Conservation (phyloP, 495 filamentous ascomycete genomes). For the Penicillium cosmopolitanum region DNA sequence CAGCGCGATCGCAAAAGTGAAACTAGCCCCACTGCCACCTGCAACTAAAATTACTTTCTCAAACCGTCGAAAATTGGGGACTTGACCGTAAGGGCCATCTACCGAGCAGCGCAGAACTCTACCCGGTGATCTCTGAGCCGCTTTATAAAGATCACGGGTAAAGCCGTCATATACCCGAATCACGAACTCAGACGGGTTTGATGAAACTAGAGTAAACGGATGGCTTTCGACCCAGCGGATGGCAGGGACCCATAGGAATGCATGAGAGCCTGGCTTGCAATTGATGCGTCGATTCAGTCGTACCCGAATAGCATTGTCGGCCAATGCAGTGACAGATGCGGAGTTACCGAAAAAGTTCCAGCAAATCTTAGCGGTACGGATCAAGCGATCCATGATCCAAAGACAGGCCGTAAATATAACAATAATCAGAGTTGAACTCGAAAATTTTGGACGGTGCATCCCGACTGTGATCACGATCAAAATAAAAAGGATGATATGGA, state of each 20-base stretch:
- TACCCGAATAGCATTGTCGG: conserved; percentile 58
- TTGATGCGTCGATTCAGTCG: conserved; percentile 50
- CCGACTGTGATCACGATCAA: conserved; percentile 54
- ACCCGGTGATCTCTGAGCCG: conserved; percentile 53
- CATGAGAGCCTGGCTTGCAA: conserved; percentile 58
- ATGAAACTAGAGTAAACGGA: conserved; percentile 61
- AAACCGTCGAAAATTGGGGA: conserved; percentile 56
- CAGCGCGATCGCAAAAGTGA: conserved; percentile 36
- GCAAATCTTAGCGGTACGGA: conserved; percentile 47
- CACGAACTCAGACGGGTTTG: conserved; percentile 53
- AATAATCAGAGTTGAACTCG: conserved; percentile 41
- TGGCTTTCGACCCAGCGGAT: conserved; percentile 60
- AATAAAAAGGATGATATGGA: conserved; percentile 57
- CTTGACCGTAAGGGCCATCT: conserved; percentile 61
- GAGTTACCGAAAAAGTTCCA: conserved; percentile 55
- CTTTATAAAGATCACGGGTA: conserved; percentile 55
- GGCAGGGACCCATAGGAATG: conserved; percentile 61
- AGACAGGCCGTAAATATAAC: conserved; percentile 47
- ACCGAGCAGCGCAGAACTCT: conserved; percentile 50
- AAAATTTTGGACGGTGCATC: conserved; percentile 54
- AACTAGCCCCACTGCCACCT: conserved; percentile 61
- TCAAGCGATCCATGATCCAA: conserved; percentile 55
- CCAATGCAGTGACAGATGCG: conserved; percentile 55
- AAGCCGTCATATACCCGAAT: conserved; percentile 60
- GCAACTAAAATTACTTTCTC: conserved; percentile 63